Evolutionary conservation across 306 rosid species (phyloP).

Genomic region (Pueraria montana): DNA sequence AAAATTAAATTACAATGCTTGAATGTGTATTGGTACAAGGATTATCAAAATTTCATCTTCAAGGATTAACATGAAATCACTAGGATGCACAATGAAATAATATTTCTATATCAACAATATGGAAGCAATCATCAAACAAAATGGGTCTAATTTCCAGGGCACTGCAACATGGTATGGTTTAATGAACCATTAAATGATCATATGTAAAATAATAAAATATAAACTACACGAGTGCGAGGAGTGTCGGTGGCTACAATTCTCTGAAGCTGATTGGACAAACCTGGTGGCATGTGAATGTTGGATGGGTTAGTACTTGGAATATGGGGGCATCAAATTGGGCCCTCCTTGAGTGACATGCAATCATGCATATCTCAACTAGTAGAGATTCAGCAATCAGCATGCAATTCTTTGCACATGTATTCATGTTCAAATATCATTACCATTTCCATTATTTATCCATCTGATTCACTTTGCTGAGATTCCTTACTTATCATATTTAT

Average conservation of each 20-base stretch:
- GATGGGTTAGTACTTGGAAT: slow-evolving; percentile 38
- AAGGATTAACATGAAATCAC: slow-evolving; percentile 34
- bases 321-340: slow-evolving; percentile 28
- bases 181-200: slow-evolving; percentile 47
- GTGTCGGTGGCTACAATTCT: slow-evolving; percentile 38
- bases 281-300: slow-evolving; percentile 41
- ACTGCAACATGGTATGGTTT: slow-evolving; percentile 43
- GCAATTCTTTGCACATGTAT: slow-evolving; percentile 43
- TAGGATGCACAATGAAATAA: slow-evolving; percentile 32
- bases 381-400: slow-evolving; percentile 43
- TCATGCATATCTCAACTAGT: slow-evolving; percentile 31
- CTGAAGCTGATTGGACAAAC: slow-evolving; percentile 42
- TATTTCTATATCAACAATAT: slow-evolving; percentile 47
- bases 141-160: slow-evolving; percentile 49
- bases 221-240: slow-evolving; percentile 40
- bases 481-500: slow-evolving; percentile 81
- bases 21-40: slow-evolving; percentile 38
- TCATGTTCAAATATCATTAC: slow-evolving; percentile 39
- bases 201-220: neutral
- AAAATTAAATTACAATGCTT: slow-evolving; percentile 38
- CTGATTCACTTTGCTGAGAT: slow-evolving; percentile 64
- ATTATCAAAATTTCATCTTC: slow-evolving; percentile 33
- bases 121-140: slow-evolving; percentile 54
- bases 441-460: slow-evolving; percentile 60
- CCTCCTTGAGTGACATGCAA: slow-evolving; percentile 30